phyloP scores from a whole-genome alignment of 192 early-diverging fungal genomes.

The Mortierella claussenii region DNA sequence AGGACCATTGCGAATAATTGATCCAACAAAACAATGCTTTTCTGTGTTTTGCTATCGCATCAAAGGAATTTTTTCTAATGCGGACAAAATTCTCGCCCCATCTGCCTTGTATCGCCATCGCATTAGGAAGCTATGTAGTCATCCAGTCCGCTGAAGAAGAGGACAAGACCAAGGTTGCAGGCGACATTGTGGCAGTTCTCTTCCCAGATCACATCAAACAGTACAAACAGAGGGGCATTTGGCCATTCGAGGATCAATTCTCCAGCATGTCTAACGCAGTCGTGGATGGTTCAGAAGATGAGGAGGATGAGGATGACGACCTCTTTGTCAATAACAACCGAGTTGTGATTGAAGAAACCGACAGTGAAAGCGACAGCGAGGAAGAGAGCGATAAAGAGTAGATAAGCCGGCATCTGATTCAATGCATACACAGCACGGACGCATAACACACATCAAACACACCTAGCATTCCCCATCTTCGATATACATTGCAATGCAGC shows the following conservation, averaged over 20 bases:
- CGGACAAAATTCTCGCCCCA: slow-evolving; percentile 3
- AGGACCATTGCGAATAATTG: too few species aligned
- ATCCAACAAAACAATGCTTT: too few species aligned
- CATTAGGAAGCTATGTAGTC: slow-evolving; percentile 72
- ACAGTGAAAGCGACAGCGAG: slow-evolving; percentile 55
- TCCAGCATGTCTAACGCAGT: slow-evolving; percentile 1
- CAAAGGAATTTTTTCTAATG: neutral
- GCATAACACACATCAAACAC: too few species aligned
- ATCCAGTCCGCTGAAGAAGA: slow-evolving; percentile 69
- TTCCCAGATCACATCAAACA: slow-evolving; percentile 80
- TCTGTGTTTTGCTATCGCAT: too few species aligned
- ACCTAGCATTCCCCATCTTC: too few species aligned
- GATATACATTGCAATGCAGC: too few species aligned
- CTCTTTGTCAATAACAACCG: slow-evolving; percentile 73
- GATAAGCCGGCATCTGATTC: too few species aligned
- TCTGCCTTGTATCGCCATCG: neutral
- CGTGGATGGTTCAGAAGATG: slow-evolving; percentile 28
- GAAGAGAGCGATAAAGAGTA: too few species aligned
- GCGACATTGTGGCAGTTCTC: slow-evolving; percentile 80
- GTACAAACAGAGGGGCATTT: slow-evolving; percentile 67
- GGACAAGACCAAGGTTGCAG: slow-evolving; percentile 71
- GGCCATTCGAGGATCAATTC: slow-evolving; percentile 57
- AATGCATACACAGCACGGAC: too few species aligned
- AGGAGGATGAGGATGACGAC: slow-evolving; percentile 60
- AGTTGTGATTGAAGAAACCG: slow-evolving; percentile 58